Evolutionary conservation across 345 rosid species (phyloP), one percentile per base, ranked within the genome.

Genomic region (Excoecaria cochinchinensis): DNA sequence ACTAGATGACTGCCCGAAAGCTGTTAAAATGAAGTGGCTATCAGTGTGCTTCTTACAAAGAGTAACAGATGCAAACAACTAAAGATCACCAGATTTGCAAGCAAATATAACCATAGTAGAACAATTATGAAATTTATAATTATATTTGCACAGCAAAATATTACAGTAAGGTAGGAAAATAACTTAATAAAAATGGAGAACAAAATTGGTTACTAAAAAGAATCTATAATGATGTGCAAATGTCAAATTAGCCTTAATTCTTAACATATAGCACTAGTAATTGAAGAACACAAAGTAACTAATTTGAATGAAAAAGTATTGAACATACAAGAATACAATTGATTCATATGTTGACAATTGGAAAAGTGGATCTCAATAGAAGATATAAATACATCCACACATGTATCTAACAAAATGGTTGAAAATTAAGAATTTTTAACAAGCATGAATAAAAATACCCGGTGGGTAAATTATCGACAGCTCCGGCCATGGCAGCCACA

Each of bases 1-100:
- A 62, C 69, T 85, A 22, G 96, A 77, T 59, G 92, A 77, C 82
- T 90, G 95, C 86, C 97, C 97, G 79, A 91, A 94, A 72, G 90
- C 97, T 94, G 90, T 72, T 62, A 31, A 82, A 42, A 39, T 6
- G 55, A 67, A 66, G 68, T 69, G 17, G 39, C 17, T 51, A 58
- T 81, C 22, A 75, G 47, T 12, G 17, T 25, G 38, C 40, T 22
- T 24, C 55, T 38, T 1, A 40, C 24, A 38, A 24, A 31, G 44
- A 62, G 22, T 9, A 17, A 36, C 0, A 24, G 22, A 16, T 16
- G 21, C 50, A 21, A 22, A 57, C 52, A 71, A 7, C 44, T 14
- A 70, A n/a, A 51, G 51, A 16, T 36, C 58, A 70, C 13, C 55
- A 40, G 16, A 46, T 2, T n/a, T 65, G 69, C 69, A 42, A 46